Base-by-base conservation (phyloP, 306 rosid species). In the Hylodesmum podocarpum region DNA sequence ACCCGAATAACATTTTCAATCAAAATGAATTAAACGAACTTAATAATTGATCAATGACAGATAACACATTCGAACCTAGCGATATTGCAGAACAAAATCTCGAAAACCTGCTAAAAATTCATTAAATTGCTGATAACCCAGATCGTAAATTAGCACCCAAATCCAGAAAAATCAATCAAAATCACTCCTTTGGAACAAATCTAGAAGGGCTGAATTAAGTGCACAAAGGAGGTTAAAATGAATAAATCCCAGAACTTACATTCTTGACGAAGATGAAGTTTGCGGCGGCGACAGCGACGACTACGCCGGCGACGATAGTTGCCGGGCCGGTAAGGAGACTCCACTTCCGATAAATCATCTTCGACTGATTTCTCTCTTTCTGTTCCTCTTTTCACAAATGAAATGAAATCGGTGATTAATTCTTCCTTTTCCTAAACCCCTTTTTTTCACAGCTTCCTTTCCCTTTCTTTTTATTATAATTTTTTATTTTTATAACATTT, bases 331-430 rank as follows among this genome's bases (percentile, higher is more conserved):
- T 92, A 6, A 92, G 87, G 82, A 95, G 93, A 75, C 94, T 92
- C 99, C 99, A 95, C 87, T 87, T 95, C 81, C 96, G 78, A 91
- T 92, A 57, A 72, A 92, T 92, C 97, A 95, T 95, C 84, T 81
- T 73, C 13, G 10, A 13, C 29, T 13, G 31, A 31, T 22, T 74
- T 37, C 54, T 59, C 39, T 36, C 27, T 40, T 37, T 37, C 67
- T 1, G 12, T 70, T 70, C 27, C 27, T 49, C 25, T 37, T 72
- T 73, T n/a, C 13, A 8, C 47, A 6, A 22, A 29, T 14, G 39
- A 47, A 11, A 67, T 16, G 11, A 25, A 25, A 24, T 10, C 6
- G 37, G 37, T 5, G 6, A 33, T 33, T 33, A 33, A 5, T 33
- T 33, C 6, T 33, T 33, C 37, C 5, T n/a, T n/a, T n/a, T n/a